A percentile compares a stretch with the other conserved stretches of the same genome.
Evolutionary conservation across 2,329 filamentous ascomycete genomes (phyloP).

Genomic region (Pezicula neosporulosa): DNA sequence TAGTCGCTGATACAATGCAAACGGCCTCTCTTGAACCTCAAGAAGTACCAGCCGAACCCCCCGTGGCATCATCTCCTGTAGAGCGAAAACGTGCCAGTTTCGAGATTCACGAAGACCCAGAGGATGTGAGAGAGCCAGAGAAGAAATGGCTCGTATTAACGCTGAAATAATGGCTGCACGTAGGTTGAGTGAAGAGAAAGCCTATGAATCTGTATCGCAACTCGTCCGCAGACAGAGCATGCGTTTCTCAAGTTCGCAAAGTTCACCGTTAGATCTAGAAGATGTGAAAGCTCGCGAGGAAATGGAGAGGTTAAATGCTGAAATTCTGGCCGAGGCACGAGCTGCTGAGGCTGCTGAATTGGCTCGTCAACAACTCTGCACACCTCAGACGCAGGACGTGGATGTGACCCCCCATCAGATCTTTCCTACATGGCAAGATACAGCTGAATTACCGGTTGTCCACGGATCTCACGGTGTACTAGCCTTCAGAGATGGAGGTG

Average conservation of each 20-base stretch:
- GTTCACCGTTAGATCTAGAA: too few relatives aligned
- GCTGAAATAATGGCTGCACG: background rate
- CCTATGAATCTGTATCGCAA: too few relatives aligned
- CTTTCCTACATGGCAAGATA: conserved; percentile 2
- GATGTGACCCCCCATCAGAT: background rate
- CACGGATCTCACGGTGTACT: conserved; percentile 4
- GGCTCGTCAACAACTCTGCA: too few relatives aligned
- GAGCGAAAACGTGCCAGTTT: background rate
- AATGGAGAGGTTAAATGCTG: too few relatives aligned
- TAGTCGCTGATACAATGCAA: background rate
- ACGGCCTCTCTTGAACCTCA: background rate
- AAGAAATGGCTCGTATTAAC: background rate
- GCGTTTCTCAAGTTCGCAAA: too few relatives aligned
- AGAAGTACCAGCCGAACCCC: background rate
- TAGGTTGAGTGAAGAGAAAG: background rate
- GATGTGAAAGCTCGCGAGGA: too few relatives aligned
- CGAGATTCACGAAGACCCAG: background rate
- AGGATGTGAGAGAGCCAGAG: background rate
- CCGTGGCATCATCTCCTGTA: background rate
- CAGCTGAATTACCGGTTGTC: background rate
- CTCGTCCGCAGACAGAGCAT: too few relatives aligned
- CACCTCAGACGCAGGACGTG: too few relatives aligned
- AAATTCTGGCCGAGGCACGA: too few relatives aligned
- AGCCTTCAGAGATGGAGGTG: conserved; percentile 1
- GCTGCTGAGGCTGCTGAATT: too few relatives aligned